These are phyloP conservation scores for Cordyceps javanica DNA, from an alignment of 2,329 filamentous ascomycete species.

Conservation along the genomic window DNA sequence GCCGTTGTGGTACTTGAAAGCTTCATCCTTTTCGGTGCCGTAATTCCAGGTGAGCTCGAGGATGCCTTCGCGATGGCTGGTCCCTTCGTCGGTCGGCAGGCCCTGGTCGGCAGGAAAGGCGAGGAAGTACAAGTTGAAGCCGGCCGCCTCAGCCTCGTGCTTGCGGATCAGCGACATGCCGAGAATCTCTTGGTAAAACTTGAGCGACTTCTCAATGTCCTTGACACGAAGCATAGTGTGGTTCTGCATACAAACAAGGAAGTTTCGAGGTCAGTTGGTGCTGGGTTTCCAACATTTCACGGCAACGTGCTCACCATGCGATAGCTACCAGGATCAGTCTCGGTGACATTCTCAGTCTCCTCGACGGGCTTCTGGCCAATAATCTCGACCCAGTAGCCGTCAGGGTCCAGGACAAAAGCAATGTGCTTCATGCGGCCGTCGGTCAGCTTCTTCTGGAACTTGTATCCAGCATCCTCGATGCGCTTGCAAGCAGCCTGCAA, in stretches of 20 bases:
- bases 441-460: conserved; percentile 89
- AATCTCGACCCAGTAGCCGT: conserved; percentile 82
- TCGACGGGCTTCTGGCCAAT: conserved; percentile 67
- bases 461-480: conserved; percentile 83
- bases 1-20: conserved; percentile 85
- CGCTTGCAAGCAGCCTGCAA: conserved; percentile 86
- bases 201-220: conserved; percentile 64
- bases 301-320: conserved; percentile 47
- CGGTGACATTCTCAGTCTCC: conserved; percentile 63
- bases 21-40: conserved; percentile 76
- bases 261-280: not conserved
- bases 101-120: conserved; percentile 62
- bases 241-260: conserved; percentile 49
- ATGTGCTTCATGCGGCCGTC: conserved; percentile 85
- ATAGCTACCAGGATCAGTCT: conserved; percentile 71
- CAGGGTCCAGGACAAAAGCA: conserved; percentile 84
- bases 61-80: conserved; percentile 70
- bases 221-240: conserved; percentile 96
- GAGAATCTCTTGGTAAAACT: conserved; percentile 78
- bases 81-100: conserved; percentile 44
- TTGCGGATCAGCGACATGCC: conserved; percentile 81
- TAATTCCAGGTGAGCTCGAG: conserved; percentile 86
- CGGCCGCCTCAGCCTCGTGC: conserved; percentile 59
- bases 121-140: conserved; percentile 91
- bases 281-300: not conserved